Base-by-base conservation (phyloP, 2,329 filamentous ascomycete genomes). In the Alternaria ventricosa region DNA sequence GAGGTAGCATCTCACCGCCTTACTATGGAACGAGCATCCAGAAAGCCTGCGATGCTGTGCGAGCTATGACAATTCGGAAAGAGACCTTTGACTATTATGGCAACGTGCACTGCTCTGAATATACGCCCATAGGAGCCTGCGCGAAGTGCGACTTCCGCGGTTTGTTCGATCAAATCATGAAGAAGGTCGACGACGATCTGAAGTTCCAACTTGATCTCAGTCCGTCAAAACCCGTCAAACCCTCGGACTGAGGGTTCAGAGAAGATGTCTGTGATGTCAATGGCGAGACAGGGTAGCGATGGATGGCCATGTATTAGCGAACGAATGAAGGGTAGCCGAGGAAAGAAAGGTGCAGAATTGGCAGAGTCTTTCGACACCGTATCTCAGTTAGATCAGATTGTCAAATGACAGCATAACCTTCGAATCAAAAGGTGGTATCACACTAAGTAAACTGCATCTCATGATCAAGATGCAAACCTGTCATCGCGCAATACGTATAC, bases 181-280 rank as follows among this genome's bases (percentile, higher is more conserved):
- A 41, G 15, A 41, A 41, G 15, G 33, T n/a, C 33, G 15, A n/a
- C 15, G 33, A 41, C 0, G 33, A 41, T 41, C 33, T 41, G 4
- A 5, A 3, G 7, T n/a, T n/a, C 15, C 1, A 41, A n/a, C 33
- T 41, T 1, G 33, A n/a, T 41, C 8, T n/a, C 15, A n/a, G 2
- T 41, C 15, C 33, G 0, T 36, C 33, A 0, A n/a, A 10, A 5
- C 4, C 0, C 2, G 8, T n/a, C 8, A n/a, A 5, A 9, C n/a
- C 8, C 33, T 41, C 8, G 33, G 1, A 10, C 0, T 41, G 15
- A 41, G 15, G 4, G 15, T 41, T 10, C 15, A n/a, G 15, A 10
- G 15, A n/a, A 41, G 8, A n/a, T 5, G 1, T n/a, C 1, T 2
- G 8, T 1, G 4, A 10, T 5, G 2, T 3, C 8, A 0, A 36